Conservation (phyloP, 805 yeast species). For the Zygotorulaspora danielsina region DNA sequence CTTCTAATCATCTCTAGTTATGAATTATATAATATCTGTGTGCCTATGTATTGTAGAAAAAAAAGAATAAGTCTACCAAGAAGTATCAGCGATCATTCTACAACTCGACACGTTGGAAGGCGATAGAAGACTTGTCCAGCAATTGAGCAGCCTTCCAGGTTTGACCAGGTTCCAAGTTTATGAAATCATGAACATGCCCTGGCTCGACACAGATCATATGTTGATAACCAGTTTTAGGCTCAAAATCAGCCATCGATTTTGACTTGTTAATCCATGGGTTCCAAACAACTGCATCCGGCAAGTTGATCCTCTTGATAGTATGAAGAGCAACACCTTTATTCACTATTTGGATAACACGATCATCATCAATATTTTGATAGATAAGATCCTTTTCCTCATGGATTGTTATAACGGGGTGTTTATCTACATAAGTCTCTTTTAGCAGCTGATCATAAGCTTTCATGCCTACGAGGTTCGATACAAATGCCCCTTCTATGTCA, state of each 20-base stretch:
- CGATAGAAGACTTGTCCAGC: conserved; percentile 32
- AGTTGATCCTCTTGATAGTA: conserved; percentile 58
- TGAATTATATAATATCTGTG: neutral
- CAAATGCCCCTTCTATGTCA: conserved; percentile 73
- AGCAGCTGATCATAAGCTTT: conserved; percentile 72
- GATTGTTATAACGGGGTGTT: conserved; percentile 69
- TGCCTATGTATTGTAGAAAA: conserved; percentile 5
- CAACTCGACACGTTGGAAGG: neutral
- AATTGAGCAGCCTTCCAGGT: conserved; percentile 73
- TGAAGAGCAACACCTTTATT: conserved; percentile 67
- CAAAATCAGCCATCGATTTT: conserved; percentile 80
- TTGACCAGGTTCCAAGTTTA: conserved; percentile 61
- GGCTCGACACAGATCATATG: conserved; percentile 95
- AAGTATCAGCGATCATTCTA: too few species aligned
- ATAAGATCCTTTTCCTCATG: conserved; percentile 81
- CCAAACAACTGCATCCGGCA: conserved; percentile 84
- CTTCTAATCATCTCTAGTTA: too few species aligned
- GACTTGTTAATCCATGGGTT: conserved; percentile 92
- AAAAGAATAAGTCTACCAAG: neutral
- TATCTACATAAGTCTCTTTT: conserved; percentile 57
- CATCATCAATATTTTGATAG: conserved; percentile 56
- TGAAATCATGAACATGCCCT: conserved; percentile 74
- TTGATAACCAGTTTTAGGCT: conserved; percentile 77
- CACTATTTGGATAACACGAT: conserved; percentile 60
- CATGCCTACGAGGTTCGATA: conserved; percentile 73